Evolutionary conservation across 805 yeast species (phyloP), one percentile per base, ranked within the genome.

Genomic region (Saccharomycopsis synnaedendra): DNA sequence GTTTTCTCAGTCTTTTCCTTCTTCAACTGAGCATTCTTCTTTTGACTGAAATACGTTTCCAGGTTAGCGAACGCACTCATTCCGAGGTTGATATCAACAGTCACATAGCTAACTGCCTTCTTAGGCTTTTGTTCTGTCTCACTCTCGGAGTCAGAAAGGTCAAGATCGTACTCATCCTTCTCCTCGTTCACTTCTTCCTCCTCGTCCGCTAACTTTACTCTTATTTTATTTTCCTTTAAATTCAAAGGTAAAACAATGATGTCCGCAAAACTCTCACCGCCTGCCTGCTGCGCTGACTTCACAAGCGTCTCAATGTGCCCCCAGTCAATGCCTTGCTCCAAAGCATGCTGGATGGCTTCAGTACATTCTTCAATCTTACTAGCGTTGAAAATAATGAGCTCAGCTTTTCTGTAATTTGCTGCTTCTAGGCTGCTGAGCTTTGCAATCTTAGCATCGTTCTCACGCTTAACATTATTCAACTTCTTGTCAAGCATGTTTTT

Each of bases 241-340:
- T 85, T 78, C 60, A 90, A 68, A 0, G 95, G 93, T 35, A 78
- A 58, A 42, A 71, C 68, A 46, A 89, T 82, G 49, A 69, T 56
- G 36, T 67, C 64, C 0, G 96, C 96, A 48, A 80, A 67, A 34
- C 10, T 34, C 4, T 66, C 62, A 56, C 81, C 85, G 1, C 82
- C 80, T 55, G 80, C 74, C 1, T 67, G 63, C 56, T 85, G 80
- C 58, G 90, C 95, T 44, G 78, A 70, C 43, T 72, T 66, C 45
- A 90, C 80, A 49, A 83, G 64, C 53, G 80, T 78, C 59, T 84
- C 96, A 53, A 89, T 89, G 51, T 86, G 82, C 40, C 76, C 75
- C 98, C 98, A 90, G 60, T 90, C 97, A 86, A 87, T 85, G 54
- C 85, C 89, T 58, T 85, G 93, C 48, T 82, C 80, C 4, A 88